A percentile compares a stretch with the other conserved stretches of the same genome.
These are phyloP conservation scores for Zanthoxylum bungeanum DNA, from an alignment of 345 rosid genomes.

Conservation along the genomic window DNA sequence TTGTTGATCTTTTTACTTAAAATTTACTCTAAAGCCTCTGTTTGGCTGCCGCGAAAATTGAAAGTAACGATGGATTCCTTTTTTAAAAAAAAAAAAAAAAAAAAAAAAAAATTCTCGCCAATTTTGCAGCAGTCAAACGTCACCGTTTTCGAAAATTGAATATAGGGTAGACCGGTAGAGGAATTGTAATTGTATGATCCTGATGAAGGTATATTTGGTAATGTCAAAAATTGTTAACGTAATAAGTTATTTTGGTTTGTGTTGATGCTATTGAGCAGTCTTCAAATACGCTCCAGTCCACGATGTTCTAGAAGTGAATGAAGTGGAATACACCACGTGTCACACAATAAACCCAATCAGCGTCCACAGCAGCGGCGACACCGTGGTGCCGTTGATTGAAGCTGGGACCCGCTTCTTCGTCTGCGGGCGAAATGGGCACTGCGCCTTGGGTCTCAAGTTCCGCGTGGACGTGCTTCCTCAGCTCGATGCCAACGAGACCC, in stretches of 20 bases:
- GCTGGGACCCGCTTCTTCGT: conserved; percentile 15
- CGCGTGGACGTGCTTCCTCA: conserved; percentile 14
- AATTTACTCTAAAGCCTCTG: neutral
- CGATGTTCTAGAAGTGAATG: conserved; percentile 15
- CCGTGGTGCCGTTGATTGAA: conserved; percentile 2
- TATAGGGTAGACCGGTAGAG: too few relatives aligned
- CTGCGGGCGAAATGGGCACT: conserved; percentile 15
- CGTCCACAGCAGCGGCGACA: neutral
- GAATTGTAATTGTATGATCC: neutral
- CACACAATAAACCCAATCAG: conserved; percentile 1
- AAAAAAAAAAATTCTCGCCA: too few relatives aligned
- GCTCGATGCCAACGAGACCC: neutral
- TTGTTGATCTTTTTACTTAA: neutral
- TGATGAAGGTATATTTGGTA: neutral
- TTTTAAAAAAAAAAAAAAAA: too few relatives aligned
- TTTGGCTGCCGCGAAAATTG: neutral
- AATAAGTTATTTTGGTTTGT: neutral
- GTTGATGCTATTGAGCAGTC: conserved; percentile 11
- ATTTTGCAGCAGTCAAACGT: neutral
- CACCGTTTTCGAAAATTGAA: neutral
- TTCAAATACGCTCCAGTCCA: conserved; percentile 15
- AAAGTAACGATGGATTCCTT: neutral
- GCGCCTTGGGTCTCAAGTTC: conserved; percentile 22
- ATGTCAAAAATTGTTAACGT: neutral
- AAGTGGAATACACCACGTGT: conserved; percentile 7